A percentile compares a stretch with the other conserved stretches of the same genome.
phyloP scores from a whole-genome alignment of 108 stramenopile species.

The Seminavis robusta region DNA sequence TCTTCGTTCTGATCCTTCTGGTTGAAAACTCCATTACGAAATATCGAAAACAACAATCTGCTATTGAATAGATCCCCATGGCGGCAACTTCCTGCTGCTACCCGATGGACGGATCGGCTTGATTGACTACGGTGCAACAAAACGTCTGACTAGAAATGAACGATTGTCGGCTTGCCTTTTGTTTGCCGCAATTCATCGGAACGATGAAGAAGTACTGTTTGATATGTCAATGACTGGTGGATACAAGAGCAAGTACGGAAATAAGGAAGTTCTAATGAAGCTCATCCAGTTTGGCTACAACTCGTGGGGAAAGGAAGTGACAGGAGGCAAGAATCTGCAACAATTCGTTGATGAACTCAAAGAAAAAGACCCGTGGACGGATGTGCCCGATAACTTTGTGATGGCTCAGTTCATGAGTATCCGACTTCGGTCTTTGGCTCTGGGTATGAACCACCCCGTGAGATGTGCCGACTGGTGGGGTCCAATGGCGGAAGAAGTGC shows the following conservation, averaged over 20 bases:
- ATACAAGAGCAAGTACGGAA: conserved; percentile 32
- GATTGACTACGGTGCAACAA: conserved; percentile 69
- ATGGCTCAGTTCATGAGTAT: conserved; percentile 29
- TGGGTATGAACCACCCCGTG: conserved; percentile 42
- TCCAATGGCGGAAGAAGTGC: conserved; percentile 22
- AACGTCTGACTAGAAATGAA: conserved; percentile 26
- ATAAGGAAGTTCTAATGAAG: conserved; percentile 19
- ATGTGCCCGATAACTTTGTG: conserved; percentile 29
- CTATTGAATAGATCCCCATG: conserved; percentile 1
- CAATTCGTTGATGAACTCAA: conserved; percentile 39
- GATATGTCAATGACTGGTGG: conserved; percentile 22
- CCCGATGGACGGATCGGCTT: conserved; percentile 69
- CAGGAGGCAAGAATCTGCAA: conserved; percentile 30
- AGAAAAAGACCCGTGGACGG: conserved; percentile 28
- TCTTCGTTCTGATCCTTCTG: too few relatives aligned
- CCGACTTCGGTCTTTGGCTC: conserved; percentile 23
- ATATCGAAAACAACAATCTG: background rate
- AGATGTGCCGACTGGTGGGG: conserved; percentile 32
- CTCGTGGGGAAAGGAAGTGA: conserved; percentile 28
- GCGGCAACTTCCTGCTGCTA: conserved; percentile 75
- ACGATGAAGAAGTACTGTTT: conserved; percentile 28
- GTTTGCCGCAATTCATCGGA: conserved; percentile 25
- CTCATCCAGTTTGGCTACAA: conserved; percentile 30
- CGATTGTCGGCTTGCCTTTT: conserved; percentile 25
- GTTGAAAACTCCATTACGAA: background rate